Evolutionary conservation across 768 basidiomycete species (phyloP), one percentile per base, ranked within the genome.

Genomic region (Xerocomellus chrysenteron): DNA sequence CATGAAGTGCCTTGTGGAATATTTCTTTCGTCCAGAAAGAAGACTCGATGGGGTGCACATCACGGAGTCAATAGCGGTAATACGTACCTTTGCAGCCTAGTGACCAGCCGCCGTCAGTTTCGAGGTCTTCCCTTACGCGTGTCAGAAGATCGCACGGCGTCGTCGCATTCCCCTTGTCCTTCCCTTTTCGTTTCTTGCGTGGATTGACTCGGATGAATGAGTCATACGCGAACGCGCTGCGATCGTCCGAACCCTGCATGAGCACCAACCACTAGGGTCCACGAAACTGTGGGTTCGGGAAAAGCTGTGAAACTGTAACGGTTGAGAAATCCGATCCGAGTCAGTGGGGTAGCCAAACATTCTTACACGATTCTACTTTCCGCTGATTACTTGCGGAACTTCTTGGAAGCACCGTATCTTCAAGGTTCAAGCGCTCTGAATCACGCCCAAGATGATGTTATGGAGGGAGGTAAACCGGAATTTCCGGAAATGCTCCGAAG

Each of bases 81-180:
- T 42, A 79, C 83, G 71, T 73, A 86, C 86, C 74, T 73, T 76
- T 73, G 70, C 80, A 85, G 64, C 77, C 72, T n/a, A 68, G 60
- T 58, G 82, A 75, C 86, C 86, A 88, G 57, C 75, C 75, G 56
- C 74, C 75, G 50, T 76, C 74, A 42, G 68, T 35, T 40, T 53
- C 61, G 42, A 88, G 73, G 52, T 83, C 80, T 52, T 79, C 75
- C 59, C 70, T 70, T 45, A 77, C 70, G 52, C 75, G 74, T 48
- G 78, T 68, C 52, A 87, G 56, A 55, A 75, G 68, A 59, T 72
- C 72, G 21, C 65, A 58, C 24, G 76, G 74, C 24, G 79, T 64
- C 21, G 72, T 60, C 7, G 65, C 72, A 40, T 76, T 66, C 46
- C 61, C 60, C 40, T 60, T 58, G 28, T 45, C 37, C 66, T 73